Base-by-base conservation (phyloP, 129 eudicot species). In the Rutidosis leptorrhynchoides region DNA sequence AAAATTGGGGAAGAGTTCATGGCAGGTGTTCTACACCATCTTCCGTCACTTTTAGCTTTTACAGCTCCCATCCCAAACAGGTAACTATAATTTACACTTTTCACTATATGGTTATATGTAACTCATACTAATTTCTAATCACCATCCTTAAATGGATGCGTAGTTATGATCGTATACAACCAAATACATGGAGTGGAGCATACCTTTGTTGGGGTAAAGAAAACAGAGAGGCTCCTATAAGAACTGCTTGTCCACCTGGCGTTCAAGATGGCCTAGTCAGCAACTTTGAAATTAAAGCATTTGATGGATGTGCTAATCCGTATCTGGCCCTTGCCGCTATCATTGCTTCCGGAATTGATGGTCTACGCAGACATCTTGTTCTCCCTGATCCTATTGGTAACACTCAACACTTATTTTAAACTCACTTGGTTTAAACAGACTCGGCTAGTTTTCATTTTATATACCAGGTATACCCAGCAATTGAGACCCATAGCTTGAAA, bases 131-230 rank as follows among this genome's bases (percentile, higher is more conserved):
- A n/a, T n/a, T n/a, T n/a, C 40, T 45, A 56, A 55, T 67, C 37
- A 25, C 56, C 9, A 19, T 55, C 2, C 0, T 6, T 17, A 24
- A 61, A 59, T 52, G 22, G 52, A n/a, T 67, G 23, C 70, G 60
- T 72, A 94, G 99, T 75, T 94, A 94, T 68, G 99, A 94, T 60
- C 96, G 97, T 33, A 71, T 94, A 72, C 97, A 86, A 81, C 99
- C 99, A 32, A 88, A 86, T 76, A 94, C 82, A 23, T 89, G 99
- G 97, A 94, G 97, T 75, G 99, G 97, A 71, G 99, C 99, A 59
- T 89, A 94, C 80, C 80, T 71, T 63, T 89, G 95, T 73, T 94
- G 99, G 99, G 99, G 99, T 46, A 83, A 81, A 76, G 99, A 94
- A 68, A 94, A 94, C 78, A 79, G 77, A 74, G 99, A 89, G 80